phyloP scores from a whole-genome alignment of 768 basidiomycete species.

The Antrodiella citrinella region DNA sequence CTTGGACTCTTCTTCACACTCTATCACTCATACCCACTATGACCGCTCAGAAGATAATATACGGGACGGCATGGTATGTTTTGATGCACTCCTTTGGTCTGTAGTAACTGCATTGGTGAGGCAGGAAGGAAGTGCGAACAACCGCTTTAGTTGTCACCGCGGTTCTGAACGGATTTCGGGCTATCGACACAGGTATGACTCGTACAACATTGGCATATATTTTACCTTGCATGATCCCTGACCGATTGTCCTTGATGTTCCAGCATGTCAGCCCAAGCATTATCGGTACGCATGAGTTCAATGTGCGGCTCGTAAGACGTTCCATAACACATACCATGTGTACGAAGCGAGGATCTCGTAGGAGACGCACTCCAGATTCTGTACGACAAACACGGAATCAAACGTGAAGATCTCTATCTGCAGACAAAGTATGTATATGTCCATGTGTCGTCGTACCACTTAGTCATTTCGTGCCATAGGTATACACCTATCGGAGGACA shows the following conservation, averaged over 20 bases:
- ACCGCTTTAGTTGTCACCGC: constrained; percentile 60
- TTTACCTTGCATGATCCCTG: not conserved
- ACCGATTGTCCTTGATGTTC: no score
- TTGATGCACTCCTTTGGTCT: not conserved
- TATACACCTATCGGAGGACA: constrained; percentile 72
- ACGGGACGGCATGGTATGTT: constrained; percentile 10
- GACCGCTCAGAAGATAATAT: constrained; percentile 10
- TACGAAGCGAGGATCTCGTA: constrained; percentile 71
- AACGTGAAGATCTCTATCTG: constrained; percentile 63
- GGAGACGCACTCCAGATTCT: constrained; percentile 62
- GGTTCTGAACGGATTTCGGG: constrained; percentile 68
- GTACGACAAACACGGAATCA: constrained; percentile 47
- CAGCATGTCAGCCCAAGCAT: constrained; percentile 67
- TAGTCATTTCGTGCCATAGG: constrained; percentile 28
- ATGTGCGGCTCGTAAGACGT: not conserved
- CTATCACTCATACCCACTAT: constrained; percentile 1
- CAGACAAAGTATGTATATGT: constrained; percentile 61
- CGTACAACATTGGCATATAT: no score
- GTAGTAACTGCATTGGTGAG: not conserved
- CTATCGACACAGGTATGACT: constrained; percentile 73
- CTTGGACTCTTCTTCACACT: no score
- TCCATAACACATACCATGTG: no score
- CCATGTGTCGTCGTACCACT: not conserved
- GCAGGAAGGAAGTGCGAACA: constrained; percentile 74
- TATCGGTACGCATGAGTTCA: constrained; percentile 40